phyloP scores from a whole-genome alignment of 495 filamentous ascomycete genomes.

The Aspergillus affinis region DNA sequence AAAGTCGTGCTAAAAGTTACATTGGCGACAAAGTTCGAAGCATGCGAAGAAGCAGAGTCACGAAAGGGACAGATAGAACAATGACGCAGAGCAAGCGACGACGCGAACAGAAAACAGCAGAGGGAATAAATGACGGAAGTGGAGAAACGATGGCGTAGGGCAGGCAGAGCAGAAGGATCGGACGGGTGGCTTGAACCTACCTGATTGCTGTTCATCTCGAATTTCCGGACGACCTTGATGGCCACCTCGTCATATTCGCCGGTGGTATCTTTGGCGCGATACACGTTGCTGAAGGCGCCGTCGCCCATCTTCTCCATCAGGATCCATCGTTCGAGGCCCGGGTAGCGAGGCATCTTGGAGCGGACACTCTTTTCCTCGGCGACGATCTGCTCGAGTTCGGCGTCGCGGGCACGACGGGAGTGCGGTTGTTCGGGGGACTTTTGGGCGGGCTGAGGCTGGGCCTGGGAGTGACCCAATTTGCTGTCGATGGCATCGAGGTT shows the following conservation, averaged over 20 bases:
- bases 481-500: slow-evolving; percentile 58
- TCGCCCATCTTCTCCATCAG: slow-evolving; percentile 98
- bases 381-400: slow-evolving; percentile 75
- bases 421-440: slow-evolving; percentile 44
- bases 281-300: slow-evolving; percentile 98
- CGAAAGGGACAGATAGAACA: slow-evolving; percentile 13
- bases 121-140: neutral
- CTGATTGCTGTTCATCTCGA: slow-evolving; percentile 97
- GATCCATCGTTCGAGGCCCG: slow-evolving; percentile 86
- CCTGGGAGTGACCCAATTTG: slow-evolving; percentile 57
- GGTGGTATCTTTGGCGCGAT: slow-evolving; percentile 73
- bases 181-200: slow-evolving; percentile 54
- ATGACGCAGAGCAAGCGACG: neutral
- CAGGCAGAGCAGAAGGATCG: slow-evolving; percentile 6
- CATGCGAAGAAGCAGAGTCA: slow-evolving; percentile 11
- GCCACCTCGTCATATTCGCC: slow-evolving; percentile 77
- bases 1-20: slow-evolving; percentile 59
- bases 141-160: too few relatives aligned
- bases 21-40: slow-evolving; percentile 36
- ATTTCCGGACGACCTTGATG: slow-evolving; percentile 98
- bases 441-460: slow-evolving; percentile 52
- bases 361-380: slow-evolving; percentile 85
- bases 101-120: neutral
- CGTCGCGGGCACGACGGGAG: slow-evolving; percentile 45
- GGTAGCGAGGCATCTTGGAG: slow-evolving; percentile 86